Evolutionary conservation across 495 filamentous ascomycete species (phyloP), one percentile per base, ranked within the genome.

Genomic region (Xylaria palmicola): DNA sequence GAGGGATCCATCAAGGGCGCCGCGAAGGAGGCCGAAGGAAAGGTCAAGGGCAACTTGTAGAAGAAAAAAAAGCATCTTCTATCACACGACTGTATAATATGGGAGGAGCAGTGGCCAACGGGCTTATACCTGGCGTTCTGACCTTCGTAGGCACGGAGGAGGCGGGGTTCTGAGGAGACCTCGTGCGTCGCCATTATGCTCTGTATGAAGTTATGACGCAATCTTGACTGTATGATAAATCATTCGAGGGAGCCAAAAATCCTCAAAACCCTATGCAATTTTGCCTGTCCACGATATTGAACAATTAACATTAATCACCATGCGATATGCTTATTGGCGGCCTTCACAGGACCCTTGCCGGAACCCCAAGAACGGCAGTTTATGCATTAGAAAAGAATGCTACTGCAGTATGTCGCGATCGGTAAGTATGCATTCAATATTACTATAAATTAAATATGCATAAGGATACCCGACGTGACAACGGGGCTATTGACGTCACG

Each of bases 1-100:
- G 65, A 68, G 24, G 71, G 67, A 1, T 66, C 65, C 22, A 65
- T 65, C n/a, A 72, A 76, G 57, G 72, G 64, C 4, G 59, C 65
- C 3, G 64, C 63, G 22, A 44, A 65, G 4, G 62, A 70, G 13
- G 64, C 58, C 12, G 65, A 65, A 37, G 68, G 64, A 1, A 68
- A 71, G 34, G 65, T 62, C 9, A 73, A 77, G 59, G 68, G 62
- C 2, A 59, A 44, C 12, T 24, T 69, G 39, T 72, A 63, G 64
- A 12, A 55, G 22, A n/a, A 27, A n/a, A n/a, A n/a, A n/a, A n/a
- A n/a, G n/a, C n/a, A n/a, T n/a, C 22, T 8, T 40, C 1, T 13
- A 7, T 13, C 12, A 32, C 27, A 45, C 6, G 6, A 48, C 19
- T 52, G 37, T 44, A 37, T 30, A 49, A 27, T 50, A 48, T 58